Conservation (phyloP, 768 basidiomycete genomes). For the Tricholoma bakamatsutake region DNA sequence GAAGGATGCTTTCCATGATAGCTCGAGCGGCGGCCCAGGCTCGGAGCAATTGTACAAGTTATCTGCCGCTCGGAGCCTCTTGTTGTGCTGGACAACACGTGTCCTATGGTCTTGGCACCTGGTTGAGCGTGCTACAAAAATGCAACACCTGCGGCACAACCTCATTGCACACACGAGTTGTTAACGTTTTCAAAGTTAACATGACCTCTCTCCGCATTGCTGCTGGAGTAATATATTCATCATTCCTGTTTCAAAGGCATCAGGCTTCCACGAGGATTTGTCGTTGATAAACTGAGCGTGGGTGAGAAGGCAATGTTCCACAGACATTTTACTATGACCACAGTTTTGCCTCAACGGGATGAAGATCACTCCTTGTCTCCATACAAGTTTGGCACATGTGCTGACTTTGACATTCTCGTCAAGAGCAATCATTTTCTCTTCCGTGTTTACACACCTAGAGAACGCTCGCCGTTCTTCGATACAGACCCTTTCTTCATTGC, state of each 20-base stretch:
- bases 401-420: conserved; percentile 56
- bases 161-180: conserved; percentile 32
- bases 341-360: conserved; percentile 15
- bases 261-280: conserved; percentile 27
- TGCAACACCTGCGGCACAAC: neutral
- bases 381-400: conserved; percentile 63
- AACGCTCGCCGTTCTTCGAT: conserved; percentile 46
- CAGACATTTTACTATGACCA: conserved; percentile 20
- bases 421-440: conserved; percentile 69
- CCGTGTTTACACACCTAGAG: conserved; percentile 74
- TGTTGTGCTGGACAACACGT: too few relatives aligned
- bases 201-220: neutral
- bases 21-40: too few relatives aligned
- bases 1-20: too few relatives aligned
- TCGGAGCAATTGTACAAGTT: too few relatives aligned
- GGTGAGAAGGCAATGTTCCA: neutral
- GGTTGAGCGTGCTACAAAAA: too few relatives aligned
- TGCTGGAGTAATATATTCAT: neutral
- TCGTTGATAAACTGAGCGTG: conserved; percentile 13
- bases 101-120: too few relatives aligned
- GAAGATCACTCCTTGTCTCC: conserved; percentile 47
- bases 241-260: conserved; percentile 24
- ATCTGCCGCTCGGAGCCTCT: too few relatives aligned
- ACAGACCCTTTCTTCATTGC: conserved; percentile 65
- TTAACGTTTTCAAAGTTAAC: conserved; percentile 1